phyloP scores from a whole-genome alignment of 2,329 filamentous ascomycete species.

The Elsinoe perseae region DNA sequence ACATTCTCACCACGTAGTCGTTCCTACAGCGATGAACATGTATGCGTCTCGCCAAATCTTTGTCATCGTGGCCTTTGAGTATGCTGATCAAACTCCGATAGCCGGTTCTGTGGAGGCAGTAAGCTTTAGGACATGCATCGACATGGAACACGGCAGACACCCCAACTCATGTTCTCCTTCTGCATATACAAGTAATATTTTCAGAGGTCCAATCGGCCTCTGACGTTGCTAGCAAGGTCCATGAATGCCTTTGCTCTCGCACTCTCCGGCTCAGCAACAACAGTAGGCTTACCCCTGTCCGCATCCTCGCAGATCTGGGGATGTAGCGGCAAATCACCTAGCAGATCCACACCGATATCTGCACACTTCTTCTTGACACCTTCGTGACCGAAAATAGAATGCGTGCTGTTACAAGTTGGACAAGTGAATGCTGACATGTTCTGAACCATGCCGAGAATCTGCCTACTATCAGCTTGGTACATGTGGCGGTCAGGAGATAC shows the following conservation, averaged over 20 bases:
- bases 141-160: no score
- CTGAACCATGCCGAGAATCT: conserved; percentile 74
- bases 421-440: conserved; percentile 86
- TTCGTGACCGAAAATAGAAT: conserved; percentile 33
- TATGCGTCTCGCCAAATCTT: no score
- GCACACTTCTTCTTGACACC: conserved; percentile 59
- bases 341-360: conserved; percentile 65
- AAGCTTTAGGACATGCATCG: no score
- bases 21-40: no score
- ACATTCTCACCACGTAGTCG: no score
- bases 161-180: not conserved
- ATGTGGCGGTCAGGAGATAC: not conserved
- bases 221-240: conserved; percentile 23
- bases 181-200: not conserved
- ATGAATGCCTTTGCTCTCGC: conserved; percentile 64
- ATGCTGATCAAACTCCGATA: not conserved
- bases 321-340: conserved; percentile 86
- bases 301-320: conserved; percentile 79
- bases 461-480: not conserved
- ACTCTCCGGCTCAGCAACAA: conserved; percentile 75
- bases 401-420: conserved; percentile 45
- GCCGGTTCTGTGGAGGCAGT: not conserved
- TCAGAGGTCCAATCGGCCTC: conserved; percentile 17
- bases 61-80: no score
- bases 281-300: conserved; percentile 78